Conservation (phyloP, 2,329 filamentous ascomycete species). For the Cladosporium austrohemisphaericum region DNA sequence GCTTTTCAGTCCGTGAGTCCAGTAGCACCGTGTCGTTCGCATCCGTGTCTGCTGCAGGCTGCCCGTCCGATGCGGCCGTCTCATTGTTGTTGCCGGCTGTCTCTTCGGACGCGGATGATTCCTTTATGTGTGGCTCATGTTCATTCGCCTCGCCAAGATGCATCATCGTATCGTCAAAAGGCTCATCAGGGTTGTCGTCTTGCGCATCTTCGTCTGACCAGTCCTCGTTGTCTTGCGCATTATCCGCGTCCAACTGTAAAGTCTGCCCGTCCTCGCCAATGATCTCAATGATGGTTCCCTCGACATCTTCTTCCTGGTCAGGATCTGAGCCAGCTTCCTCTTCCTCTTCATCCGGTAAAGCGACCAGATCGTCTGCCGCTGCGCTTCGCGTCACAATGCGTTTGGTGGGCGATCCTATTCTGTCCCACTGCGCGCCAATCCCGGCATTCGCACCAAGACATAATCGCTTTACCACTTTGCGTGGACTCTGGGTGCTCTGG, state of each 20-base stretch:
- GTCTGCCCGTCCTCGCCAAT: slow-evolving; percentile 25
- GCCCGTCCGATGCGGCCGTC: too few relatives aligned
- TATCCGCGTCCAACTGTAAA: slow-evolving; percentile 17
- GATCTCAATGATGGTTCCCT: slow-evolving; percentile 24
- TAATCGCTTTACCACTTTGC: slow-evolving; percentile 45
- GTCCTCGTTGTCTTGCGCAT: slow-evolving; percentile 16
- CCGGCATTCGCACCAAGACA: slow-evolving; percentile 30
- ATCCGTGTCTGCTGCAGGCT: too few relatives aligned
- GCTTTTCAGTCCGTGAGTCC: slow-evolving; percentile 24
- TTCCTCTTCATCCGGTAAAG: slow-evolving; percentile 20
- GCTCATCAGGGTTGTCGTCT: slow-evolving; percentile 20
- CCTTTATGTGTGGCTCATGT: slow-evolving; percentile 20
- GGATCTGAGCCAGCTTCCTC: neutral
- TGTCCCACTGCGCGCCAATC: slow-evolving; percentile 28
- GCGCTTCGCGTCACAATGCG: slow-evolving; percentile 30
- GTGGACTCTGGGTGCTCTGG: slow-evolving; percentile 30
- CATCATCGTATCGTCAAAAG: slow-evolving; percentile 16
- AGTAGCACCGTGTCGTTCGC: too few relatives aligned
- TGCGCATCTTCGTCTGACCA: slow-evolving; percentile 28
- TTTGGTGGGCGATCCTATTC: slow-evolving; percentile 25
- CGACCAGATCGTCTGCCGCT: slow-evolving; percentile 21
- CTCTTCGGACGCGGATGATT: too few relatives aligned
- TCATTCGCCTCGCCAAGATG: neutral
- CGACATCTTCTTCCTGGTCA: slow-evolving; percentile 17
- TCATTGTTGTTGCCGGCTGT: too few relatives aligned